phyloP scores from a whole-genome alignment of 129 eudicot species.

The Flaveria sonorensis region DNA sequence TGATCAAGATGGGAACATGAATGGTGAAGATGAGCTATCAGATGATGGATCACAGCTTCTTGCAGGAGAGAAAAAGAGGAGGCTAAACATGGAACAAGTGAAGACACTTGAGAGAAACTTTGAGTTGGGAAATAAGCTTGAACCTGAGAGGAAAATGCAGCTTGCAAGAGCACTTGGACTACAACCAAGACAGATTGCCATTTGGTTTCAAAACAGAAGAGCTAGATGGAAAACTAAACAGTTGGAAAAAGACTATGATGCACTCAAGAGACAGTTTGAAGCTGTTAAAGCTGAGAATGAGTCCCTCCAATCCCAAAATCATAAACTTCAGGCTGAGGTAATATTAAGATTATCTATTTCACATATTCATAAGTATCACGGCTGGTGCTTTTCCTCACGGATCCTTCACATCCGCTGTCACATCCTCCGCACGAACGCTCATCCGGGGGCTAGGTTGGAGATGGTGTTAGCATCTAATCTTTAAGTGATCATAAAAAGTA shows the following conservation, averaged over 20 bases:
- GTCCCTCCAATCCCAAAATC: conserved; percentile 79
- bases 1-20: conserved; percentile 47
- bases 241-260: conserved; percentile 86
- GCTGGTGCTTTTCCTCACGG: no score
- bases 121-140: conserved; percentile 92
- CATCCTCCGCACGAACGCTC: no score
- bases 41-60: conserved; percentile 74
- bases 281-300: conserved; percentile 91
- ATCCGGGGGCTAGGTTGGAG: no score
- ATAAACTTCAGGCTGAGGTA: conserved; percentile 94
- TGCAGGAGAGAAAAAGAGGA: conserved; percentile 80
- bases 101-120: conserved; percentile 92
- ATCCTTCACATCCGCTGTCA: no score
- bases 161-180: conserved; percentile 95
- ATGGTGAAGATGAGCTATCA: conserved; percentile 69
- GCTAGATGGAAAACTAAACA: conserved; percentile 99
- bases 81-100: conserved; percentile 92
- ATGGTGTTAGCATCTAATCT: neutral
- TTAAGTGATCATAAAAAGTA: neutral
- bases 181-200: conserved; percentile 96
- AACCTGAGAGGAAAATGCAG: conserved; percentile 97
- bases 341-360: neutral
- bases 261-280: conserved; percentile 85
- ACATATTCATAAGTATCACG: neutral
- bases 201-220: conserved; percentile 96